A percentile compares a stretch with the other conserved stretches of the same genome.
phyloP scores from a whole-genome alignment of 2,329 filamentous ascomycete genomes.

The Claviceps sp. region DNA sequence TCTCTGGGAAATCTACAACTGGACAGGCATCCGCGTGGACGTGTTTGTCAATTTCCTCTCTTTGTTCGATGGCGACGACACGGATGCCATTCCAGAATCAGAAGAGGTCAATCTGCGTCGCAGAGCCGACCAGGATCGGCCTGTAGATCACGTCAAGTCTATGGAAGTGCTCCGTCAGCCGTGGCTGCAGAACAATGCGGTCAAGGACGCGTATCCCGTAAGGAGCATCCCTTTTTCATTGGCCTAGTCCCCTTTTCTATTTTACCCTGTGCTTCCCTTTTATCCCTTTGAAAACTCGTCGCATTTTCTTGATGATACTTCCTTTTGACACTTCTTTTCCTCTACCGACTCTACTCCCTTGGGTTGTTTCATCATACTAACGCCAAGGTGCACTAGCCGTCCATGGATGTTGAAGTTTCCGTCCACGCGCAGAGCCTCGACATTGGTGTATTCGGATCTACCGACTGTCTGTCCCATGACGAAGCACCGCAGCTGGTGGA shows the following conservation, averaged over 20 bases:
- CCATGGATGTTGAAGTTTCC: constrained; percentile 28
- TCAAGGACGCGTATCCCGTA: constrained; percentile 17
- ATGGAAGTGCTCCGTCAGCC: constrained; percentile 3
- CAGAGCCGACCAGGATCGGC: not conserved
- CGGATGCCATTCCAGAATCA: not conserved
- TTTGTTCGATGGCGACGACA: constrained; percentile 22
- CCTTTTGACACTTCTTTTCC: not conserved
- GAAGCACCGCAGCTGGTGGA: constrained; percentile 15
- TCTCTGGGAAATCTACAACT: constrained; percentile 57
- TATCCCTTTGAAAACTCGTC: no score
- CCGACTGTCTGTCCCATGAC: constrained; percentile 12
- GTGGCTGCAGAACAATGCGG: constrained; percentile 12
- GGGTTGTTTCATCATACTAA: not conserved
- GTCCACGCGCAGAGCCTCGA: constrained; percentile 19
- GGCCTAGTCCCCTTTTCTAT: not conserved
- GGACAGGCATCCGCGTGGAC: constrained; percentile 60
- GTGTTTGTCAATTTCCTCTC: constrained; percentile 74
- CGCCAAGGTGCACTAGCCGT: constrained; percentile 15
- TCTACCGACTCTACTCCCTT: constrained; percentile 1
- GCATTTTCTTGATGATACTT: no score
- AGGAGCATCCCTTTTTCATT: constrained; percentile 6
- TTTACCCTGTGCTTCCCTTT: not conserved
- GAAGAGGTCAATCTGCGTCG: not conserved
- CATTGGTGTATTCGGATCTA: constrained; percentile 28
- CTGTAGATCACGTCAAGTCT: not conserved